A percentile compares a stretch with the other conserved stretches of the same genome.
phyloP scores from a whole-genome alignment of 768 basidiomycete genomes.

The Boletellus sp. region DNA sequence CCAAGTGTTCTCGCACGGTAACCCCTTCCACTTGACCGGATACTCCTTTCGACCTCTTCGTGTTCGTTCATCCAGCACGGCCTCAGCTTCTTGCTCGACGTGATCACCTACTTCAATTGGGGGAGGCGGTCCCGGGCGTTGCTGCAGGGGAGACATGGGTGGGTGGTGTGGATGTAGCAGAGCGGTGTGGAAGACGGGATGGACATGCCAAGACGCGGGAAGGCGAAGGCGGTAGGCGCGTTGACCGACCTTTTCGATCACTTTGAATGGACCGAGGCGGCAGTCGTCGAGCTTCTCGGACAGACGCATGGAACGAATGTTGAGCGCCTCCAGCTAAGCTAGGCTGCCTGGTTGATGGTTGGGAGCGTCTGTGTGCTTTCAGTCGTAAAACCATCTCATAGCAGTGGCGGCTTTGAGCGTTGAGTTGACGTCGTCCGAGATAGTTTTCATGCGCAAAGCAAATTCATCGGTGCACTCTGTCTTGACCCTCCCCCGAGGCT shows the following conservation, averaged over 20 bases:
- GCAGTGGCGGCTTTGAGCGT: constrained; percentile 16
- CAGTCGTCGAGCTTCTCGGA: constrained; percentile 16
- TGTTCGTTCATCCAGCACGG: constrained; percentile 15
- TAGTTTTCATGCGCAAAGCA: background rate
- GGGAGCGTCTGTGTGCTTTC: background rate
- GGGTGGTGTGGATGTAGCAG: background rate
- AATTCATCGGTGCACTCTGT: constrained; percentile 13
- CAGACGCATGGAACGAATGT: constrained; percentile 23
- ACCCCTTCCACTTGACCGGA: constrained; percentile 27
- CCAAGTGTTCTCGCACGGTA: background rate
- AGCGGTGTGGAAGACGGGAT: background rate
- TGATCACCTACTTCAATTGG: background rate
- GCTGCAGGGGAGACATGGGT: background rate
- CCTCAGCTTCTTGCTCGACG: constrained; percentile 8
- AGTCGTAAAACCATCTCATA: constrained; percentile 27
- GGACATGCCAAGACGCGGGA: background rate
- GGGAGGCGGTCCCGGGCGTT: background rate
- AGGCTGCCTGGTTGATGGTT: constrained; percentile 18
- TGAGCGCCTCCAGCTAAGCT: constrained; percentile 25
- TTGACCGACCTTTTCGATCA: constrained; percentile 3
- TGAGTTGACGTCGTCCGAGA: background rate
- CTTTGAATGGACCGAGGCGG: constrained; percentile 23
- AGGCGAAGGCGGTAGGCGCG: background rate
- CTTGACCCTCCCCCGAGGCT: background rate
- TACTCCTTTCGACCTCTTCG: constrained; percentile 16